Evolutionary conservation across 2,329 filamentous ascomycete genomes (phyloP), one percentile per base, ranked within the genome.

Genomic region (Neopestalotiopsis clavispora): DNA sequence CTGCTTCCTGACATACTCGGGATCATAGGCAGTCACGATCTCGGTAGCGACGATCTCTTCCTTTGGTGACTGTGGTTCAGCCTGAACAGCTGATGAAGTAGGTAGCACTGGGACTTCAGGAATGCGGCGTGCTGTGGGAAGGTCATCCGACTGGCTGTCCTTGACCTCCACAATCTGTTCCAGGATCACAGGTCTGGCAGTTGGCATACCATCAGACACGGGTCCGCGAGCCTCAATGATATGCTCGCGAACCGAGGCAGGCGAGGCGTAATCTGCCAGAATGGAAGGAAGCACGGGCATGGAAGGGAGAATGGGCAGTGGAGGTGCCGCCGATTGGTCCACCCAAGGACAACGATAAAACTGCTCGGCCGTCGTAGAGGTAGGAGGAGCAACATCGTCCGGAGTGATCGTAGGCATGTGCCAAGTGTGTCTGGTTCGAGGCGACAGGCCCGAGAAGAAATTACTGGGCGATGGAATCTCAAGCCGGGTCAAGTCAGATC

Each of bases 401-500:
- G 87, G 85, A 23, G 86, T 84, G 73, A 80, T 82, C 34, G 82
- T 82, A 12, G 86, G 84, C 69, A 91, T 83, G 75, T 94, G 90
- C 95, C 95, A 98, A 13, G 95, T 96, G 75, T 91, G 90, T 66
- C 94, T 90, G 49, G 91, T 90, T 66, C 89, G 88, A 3, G 91
- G 89, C 49, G 92, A 93, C 34, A 98, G 87, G 0, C 92, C 94
- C 2, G 93, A 93, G 80, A 98, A 98, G 85, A 98, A 98, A 0
- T 92, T 94, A 32, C 94, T 92, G 0, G 95, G 95, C 0, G 95
- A 98, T 5, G 95, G 95, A 42, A 98, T 94, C 32, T 95, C 95
- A 23, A 98, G 87, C 69, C 89, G 90, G 23, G 93, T 95, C 71
- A 98, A 86, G 52, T 91, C 92, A 68, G 91, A 91, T 68, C 85